Base-by-base conservation (phyloP, 495 filamentous ascomycete species). In the Margaritispora aquatica region DNA sequence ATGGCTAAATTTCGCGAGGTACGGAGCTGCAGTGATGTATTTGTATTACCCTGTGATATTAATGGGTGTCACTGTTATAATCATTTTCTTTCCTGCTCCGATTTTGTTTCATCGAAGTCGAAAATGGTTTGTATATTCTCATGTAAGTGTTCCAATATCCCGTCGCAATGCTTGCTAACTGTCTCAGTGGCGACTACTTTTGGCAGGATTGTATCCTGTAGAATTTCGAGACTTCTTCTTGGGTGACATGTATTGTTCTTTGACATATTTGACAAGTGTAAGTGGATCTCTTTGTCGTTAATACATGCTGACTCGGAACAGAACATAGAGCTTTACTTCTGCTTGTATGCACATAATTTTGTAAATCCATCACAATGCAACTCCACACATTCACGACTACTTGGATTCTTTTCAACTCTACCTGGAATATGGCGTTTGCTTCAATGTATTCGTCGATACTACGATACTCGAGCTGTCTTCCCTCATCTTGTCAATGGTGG, bases 221-320 rank as follows among this genome's bases (percentile, higher is more conserved):
- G 93, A 97, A 68, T 98, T 97, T 68, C 83, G 90, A 57, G 94
- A 98, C 69, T 97, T 98, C 75, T 98, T 96, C 70, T 79, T 97
- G 0, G 94, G 94, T 11, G 94, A 98, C 68, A 97, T 97, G 80
- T 95, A 90, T 68, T 97, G 94, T 69, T 97, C 94, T 3, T 80
- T 92, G 52, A 94, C 91, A 3, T 97, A 98, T 69, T 77, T 86
- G 24, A 88, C 92, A 68, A 88, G 90, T 24, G 90, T 96, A 78
- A 77, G 89, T 83, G 3, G 17, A 47, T 22, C 26, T 38, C 44
- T 1, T 19, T 38, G 2, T 3, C 20, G 13, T 17, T 19, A n/a
- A n/a, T n/a, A n/a, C 21, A 36, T 27, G 55, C 19, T 55, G 5
- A 58, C 22, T 22, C 26, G 50, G 13, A 4, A 23, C 51, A 86